phyloP scores from a whole-genome alignment of 495 filamentous ascomycete species.

The Penicillium odoratum region DNA sequence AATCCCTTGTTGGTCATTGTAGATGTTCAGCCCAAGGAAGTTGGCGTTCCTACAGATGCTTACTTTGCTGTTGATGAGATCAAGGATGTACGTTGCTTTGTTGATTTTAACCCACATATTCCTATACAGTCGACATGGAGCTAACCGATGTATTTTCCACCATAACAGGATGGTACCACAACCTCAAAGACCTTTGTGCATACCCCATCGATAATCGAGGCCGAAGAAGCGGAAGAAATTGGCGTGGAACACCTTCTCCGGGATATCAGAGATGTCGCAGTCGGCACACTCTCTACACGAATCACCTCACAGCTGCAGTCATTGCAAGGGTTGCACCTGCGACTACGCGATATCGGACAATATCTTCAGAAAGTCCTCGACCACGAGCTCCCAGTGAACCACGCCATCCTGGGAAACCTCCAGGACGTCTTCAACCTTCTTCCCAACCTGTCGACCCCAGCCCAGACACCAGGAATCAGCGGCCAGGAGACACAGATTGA shows the following conservation, averaged over 20 bases:
- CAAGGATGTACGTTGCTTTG: conserved; percentile 77
- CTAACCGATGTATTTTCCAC: conserved; percentile 10
- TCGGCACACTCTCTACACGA: conserved; percentile 96
- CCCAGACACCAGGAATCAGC: conserved; percentile 48
- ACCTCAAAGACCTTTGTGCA: conserved; percentile 98
- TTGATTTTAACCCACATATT: neutral
- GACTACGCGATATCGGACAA: conserved; percentile 89
- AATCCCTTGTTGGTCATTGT: conserved; percentile 97
- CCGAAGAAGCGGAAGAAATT: conserved; percentile 98
- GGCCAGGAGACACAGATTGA: conserved; percentile 52
- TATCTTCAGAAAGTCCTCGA: conserved; percentile 97
- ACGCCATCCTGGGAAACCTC: conserved; percentile 94
- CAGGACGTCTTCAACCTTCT: conserved; percentile 99
- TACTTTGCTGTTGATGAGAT: conserved; percentile 99
- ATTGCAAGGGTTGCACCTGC: conserved; percentile 91
- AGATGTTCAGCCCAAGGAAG: conserved; percentile 97
- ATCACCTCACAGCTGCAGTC: conserved; percentile 98
- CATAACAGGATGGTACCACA: conserved; percentile 84
- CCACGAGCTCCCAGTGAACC: conserved; percentile 89
- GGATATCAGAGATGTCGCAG: conserved; percentile 95
- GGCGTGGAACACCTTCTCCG: conserved; percentile 97
- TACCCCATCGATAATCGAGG: conserved; percentile 98
- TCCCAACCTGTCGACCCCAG: conserved; percentile 89
- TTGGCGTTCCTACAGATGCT: conserved; percentile 96
- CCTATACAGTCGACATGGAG: neutral